A percentile compares a stretch with the other conserved stretches of the same genome.
phyloP scores from a whole-genome alignment of 371 early-diverging fungal species.

The Mucor mucedo region DNA sequence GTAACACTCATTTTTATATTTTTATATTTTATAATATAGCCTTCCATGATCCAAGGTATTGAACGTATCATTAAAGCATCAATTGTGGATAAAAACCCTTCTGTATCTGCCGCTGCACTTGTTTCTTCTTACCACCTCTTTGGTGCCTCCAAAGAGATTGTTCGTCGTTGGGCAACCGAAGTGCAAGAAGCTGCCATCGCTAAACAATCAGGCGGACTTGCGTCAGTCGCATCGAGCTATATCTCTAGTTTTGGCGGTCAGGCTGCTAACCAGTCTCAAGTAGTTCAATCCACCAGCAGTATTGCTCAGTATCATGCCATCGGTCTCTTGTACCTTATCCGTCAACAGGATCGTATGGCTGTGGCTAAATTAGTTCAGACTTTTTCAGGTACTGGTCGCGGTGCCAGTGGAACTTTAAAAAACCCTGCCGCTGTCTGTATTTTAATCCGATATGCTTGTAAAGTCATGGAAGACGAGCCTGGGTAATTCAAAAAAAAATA shows the following conservation, averaged over 20 bases:
- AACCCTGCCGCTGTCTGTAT: constrained; percentile 91
- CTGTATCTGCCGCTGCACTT: constrained; percentile 91
- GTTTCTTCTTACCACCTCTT: constrained; percentile 92
- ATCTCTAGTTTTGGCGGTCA: constrained; percentile 58
- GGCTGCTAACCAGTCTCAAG: constrained; percentile 46
- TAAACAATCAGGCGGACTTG: constrained; percentile 64
- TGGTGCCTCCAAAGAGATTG: constrained; percentile 80
- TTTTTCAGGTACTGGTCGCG: constrained; percentile 65
- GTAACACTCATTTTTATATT: background rate
- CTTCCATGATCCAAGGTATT: constrained; percentile 92
- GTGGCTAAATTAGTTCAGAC: constrained; percentile 94
- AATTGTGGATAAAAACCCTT: constrained; percentile 93
- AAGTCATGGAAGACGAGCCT: constrained; percentile 92
- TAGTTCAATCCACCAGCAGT: constrained; percentile 65
- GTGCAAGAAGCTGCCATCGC: constrained; percentile 86
- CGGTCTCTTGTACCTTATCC: constrained; percentile 91
- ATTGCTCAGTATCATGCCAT: constrained; percentile 97
- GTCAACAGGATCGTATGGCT: constrained; percentile 98
- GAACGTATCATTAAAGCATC: constrained; percentile 97
- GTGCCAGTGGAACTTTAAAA: constrained; percentile 66
- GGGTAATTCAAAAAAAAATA: constrained; percentile 42
- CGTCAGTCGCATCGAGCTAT: constrained; percentile 60
- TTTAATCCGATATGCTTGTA: constrained; percentile 91
- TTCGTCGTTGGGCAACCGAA: constrained; percentile 90
- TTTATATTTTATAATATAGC: constrained; percentile 45